Evolutionary conservation across 768 basidiomycete species (phyloP), one percentile per base, ranked within the genome.

Genomic region (Tulasnella sp.): DNA sequence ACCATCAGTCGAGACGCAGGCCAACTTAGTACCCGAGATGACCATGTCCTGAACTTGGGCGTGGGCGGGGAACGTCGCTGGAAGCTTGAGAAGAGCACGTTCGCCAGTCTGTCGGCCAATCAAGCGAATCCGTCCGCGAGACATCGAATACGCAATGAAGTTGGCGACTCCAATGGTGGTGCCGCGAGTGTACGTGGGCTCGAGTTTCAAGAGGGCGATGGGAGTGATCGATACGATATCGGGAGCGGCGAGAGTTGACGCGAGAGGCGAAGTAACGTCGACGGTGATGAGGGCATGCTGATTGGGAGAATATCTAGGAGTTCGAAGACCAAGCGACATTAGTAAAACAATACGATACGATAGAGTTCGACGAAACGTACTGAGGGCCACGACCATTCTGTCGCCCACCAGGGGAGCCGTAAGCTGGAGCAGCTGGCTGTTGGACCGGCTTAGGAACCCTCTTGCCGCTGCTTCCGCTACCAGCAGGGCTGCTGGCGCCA

Each of bases 101-200:
- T 95, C 94, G 48, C 94, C 94, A 82, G 94, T 95, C 34, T 94
- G 93, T 76, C 94, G 90, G 31, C 94, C 95, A 80, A 95, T 96
- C 75, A 96, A 92, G 68, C 94, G 92, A 75, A 96, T 92, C 80
- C 94, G 94, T 80, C 93, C 92, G 91, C 92, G 91, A 6, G 93
- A 95, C 94, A 96, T 96, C 36, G 94, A 94, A 83, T 96, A 95
- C 21, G 94, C 94, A 80, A 96, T 94, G 93, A 94, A 96, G 83
- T 94, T 93, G 6, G 94, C 95, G 19, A 94, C 94, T 14, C 94
- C 94, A 77, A 96, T 95, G 42, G 94, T 96, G 18, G 93, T 92
- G 21, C 94, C 94, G 71, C 93, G 93, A 79, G 95, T 86, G 86
- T 95, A 96, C 36, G 92, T 89, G 24, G 94, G 87, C 80, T 96